Conservation (phyloP, 306 rosid genomes). For the Dicorynia guianensis region DNA sequence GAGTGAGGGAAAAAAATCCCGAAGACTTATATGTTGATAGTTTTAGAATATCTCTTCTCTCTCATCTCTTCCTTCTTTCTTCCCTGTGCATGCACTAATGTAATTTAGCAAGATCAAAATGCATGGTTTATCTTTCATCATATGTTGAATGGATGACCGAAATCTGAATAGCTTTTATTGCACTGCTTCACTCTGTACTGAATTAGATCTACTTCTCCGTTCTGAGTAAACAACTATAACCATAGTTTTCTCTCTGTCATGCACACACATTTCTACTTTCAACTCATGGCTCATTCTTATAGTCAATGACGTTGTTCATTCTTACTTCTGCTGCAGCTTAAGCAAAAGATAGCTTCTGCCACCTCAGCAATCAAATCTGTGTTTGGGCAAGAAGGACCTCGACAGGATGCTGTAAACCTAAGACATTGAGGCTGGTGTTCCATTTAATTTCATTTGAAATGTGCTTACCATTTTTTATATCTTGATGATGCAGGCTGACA, state of each 20-base stretch:
- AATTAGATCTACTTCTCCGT: slow-evolving; percentile 4
- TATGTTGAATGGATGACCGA: too few relatives aligned
- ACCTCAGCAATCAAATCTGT: slow-evolving; percentile 95
- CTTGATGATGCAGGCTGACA: slow-evolving; percentile 69
- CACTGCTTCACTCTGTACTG: too few relatives aligned
- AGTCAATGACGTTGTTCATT: slow-evolving; percentile 37
- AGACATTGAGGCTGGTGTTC: slow-evolving; percentile 31
- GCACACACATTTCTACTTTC: not conserved
- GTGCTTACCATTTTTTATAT: slow-evolving; percentile 42
- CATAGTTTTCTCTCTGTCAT: not conserved
- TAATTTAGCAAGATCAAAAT: not conserved
- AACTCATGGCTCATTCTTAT: slow-evolving; percentile 19
- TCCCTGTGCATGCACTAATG: not conserved
- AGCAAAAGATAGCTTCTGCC: slow-evolving; percentile 91
- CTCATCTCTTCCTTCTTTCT: not conserved
- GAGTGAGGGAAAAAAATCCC: not conserved
- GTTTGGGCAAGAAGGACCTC: slow-evolving; percentile 77
- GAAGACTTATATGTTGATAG: not conserved
- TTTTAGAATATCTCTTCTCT: not conserved
- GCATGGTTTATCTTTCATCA: not conserved
- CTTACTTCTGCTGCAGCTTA: slow-evolving; percentile 66
- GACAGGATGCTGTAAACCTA: slow-evolving; percentile 69
- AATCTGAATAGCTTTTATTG: too few relatives aligned
- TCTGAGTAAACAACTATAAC: not conserved
- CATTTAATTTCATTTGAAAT: slow-evolving; percentile 30